Percentiles rank a stretch among this genome's conserved stretches.
Conservation (phyloP, 108 stramenopile species). For the Fistulifera pelliculosa region DNA sequence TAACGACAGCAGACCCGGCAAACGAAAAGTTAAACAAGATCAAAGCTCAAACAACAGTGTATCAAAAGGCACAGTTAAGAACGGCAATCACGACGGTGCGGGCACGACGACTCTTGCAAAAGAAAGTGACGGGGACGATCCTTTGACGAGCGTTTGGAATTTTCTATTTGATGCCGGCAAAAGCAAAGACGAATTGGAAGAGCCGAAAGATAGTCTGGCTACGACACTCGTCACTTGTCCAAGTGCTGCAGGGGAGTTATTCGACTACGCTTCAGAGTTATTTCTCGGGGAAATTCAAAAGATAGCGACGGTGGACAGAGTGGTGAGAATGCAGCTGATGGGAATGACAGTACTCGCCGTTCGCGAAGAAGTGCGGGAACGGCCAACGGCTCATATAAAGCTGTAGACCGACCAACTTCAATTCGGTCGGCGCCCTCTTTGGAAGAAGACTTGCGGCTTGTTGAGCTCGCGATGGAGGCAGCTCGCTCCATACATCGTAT, state of each 20-base stretch:
- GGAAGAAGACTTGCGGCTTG: conserved; percentile 17
- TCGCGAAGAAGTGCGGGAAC: no score
- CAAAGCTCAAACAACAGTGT: background rate
- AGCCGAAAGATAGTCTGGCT: no score
- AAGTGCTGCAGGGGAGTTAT: no score
- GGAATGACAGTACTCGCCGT: no score
- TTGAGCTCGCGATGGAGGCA: conserved; percentile 33
- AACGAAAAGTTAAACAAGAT: conserved; percentile 15
- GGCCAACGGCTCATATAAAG: no score
- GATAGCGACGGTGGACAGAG: no score
- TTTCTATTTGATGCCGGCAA: background rate
- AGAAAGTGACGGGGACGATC: conserved; percentile 2
- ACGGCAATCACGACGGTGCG: background rate
- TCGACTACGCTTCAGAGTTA: no score
- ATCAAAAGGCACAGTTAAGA: background rate
- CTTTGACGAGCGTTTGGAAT: background rate
- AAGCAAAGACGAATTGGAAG: background rate
- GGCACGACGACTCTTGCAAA: background rate
- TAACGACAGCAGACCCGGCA: conserved; percentile 27
- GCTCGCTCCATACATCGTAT: conserved; percentile 56
- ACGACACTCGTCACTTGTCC: no score
- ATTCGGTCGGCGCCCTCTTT: conserved; percentile 1
- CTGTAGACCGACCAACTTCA: no score
- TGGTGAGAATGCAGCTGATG: no score
- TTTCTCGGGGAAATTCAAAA: no score